Evolutionary conservation across 257 asterid species (phyloP).

Genomic region (Linderniella brevidens): DNA sequence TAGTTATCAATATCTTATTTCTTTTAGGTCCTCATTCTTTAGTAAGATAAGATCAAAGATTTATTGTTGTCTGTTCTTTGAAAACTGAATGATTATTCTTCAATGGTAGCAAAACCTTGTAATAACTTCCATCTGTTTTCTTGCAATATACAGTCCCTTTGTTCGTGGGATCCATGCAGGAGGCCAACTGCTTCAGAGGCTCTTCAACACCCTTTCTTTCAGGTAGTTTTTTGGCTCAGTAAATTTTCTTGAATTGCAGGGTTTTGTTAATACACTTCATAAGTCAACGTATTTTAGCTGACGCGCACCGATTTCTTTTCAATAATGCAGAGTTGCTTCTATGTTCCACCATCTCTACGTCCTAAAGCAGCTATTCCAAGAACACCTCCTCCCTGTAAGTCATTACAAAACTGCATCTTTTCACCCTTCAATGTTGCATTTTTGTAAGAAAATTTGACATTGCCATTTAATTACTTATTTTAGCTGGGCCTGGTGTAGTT

Average conservation of each 20-base stretch:
- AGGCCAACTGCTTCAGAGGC: constrained; percentile 81
- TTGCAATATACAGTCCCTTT: constrained; percentile 44
- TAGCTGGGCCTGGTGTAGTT: constrained; percentile 34
- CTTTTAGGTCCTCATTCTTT: background rate
- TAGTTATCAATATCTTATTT: background rate
- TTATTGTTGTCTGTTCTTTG: too few relatives aligned
- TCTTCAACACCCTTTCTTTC: constrained; percentile 89
- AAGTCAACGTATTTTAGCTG: constrained; percentile 1
- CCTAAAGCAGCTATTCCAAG: constrained; percentile 32
- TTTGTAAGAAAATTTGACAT: background rate
- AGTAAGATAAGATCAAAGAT: too few relatives aligned
- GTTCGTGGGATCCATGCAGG: constrained; percentile 88
- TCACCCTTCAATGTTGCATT: background rate
- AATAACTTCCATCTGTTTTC: constrained; percentile 8
- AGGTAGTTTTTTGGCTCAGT: constrained; percentile 28
- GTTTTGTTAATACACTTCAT: background rate
- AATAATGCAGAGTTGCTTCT: constrained; percentile 58
- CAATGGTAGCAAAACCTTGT: background rate
- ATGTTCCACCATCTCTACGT: constrained; percentile 80
- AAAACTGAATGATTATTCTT: too few relatives aligned
- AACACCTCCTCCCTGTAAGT: constrained; percentile 71
- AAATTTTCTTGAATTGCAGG: background rate
- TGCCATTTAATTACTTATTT: constrained; percentile 7
- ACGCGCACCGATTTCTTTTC: background rate
- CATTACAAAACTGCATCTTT: background rate